These are phyloP conservation scores for Trifolium pratense DNA, from an alignment of 306 rosid genomes.

Conservation along the genomic window DNA sequence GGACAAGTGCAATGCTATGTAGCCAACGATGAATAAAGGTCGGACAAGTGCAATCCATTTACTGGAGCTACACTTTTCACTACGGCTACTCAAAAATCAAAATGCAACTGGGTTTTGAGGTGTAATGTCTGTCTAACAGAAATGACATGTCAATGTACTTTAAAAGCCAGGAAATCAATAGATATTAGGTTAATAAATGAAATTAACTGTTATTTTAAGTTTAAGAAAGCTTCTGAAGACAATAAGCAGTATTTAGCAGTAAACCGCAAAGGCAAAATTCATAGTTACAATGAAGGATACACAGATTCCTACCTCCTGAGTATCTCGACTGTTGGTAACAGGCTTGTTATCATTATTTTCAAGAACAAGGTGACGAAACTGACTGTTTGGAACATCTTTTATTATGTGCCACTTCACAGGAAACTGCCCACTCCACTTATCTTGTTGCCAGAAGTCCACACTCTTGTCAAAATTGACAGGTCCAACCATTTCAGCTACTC, in stretches of 20 bases:
- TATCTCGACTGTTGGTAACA: constrained; percentile 91
- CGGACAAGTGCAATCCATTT: constrained; percentile 6
- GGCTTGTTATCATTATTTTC: constrained; percentile 94
- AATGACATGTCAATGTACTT: neutral
- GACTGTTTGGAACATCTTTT: constrained; percentile 89
- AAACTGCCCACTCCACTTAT: constrained; percentile 92
- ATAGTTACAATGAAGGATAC: constrained; percentile 10
- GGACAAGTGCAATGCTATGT: constrained; percentile 7
- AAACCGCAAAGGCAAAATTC: constrained; percentile 24
- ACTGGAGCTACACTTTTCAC: neutral
- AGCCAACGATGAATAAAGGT: neutral
- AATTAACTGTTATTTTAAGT: neutral
- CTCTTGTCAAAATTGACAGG: constrained; percentile 89
- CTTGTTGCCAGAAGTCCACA: constrained; percentile 92
- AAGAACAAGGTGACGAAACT: constrained; percentile 82
- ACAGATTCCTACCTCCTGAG: constrained; percentile 74
- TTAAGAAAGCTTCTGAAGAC: constrained; percentile 39
- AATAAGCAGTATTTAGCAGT: constrained; percentile 8
- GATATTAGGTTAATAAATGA: too few species aligned
- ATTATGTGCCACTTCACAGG: constrained; percentile 87
- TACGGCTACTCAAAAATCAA: neutral
- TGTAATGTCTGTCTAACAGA: constrained; percentile 9
- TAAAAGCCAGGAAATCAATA: neutral
- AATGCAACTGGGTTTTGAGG: neutral
- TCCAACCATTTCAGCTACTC: constrained; percentile 93